Conservation (phyloP, 1,139 yeast species). For the Pichia inconspicua region DNA sequence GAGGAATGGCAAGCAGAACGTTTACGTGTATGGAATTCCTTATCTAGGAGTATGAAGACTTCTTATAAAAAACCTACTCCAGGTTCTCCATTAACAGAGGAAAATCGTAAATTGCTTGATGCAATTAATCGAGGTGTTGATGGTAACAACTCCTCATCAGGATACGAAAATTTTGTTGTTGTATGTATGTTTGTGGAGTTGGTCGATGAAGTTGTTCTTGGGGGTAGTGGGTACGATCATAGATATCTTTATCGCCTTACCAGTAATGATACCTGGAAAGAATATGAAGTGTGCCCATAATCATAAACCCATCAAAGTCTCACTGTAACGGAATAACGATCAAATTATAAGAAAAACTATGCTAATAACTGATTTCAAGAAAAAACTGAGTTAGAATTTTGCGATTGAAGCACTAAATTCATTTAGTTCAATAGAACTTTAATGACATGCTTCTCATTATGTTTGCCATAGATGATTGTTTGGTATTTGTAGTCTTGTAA, state of each 20-base stretch:
- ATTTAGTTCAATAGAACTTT: no score
- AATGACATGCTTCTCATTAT: neutral
- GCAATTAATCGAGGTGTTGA: slow-evolving; percentile 77
- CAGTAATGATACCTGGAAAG: slow-evolving; percentile 60
- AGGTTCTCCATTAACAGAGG: slow-evolving; percentile 49
- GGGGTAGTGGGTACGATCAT: slow-evolving; percentile 36
- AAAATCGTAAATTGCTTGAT: slow-evolving; percentile 51
- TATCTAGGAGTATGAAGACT: slow-evolving; percentile 53
- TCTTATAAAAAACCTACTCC: slow-evolving; percentile 71
- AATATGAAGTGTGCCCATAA: slow-evolving; percentile 69
- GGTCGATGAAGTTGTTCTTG: slow-evolving; percentile 65
- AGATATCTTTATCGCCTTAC: slow-evolving; percentile 46
- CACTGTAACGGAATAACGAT: neutral
- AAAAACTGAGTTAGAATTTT: no score
- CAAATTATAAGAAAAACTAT: neutral
- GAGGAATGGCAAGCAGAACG: slow-evolving; percentile 65
- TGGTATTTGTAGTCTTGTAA: neutral
- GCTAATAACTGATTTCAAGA: neutral
- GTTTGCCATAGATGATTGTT: neutral
- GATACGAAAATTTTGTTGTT: slow-evolving; percentile 61
- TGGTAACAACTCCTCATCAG: slow-evolving; percentile 54
- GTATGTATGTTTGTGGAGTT: slow-evolving; percentile 61
- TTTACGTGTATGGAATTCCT: slow-evolving; percentile 50
- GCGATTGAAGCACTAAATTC: neutral
- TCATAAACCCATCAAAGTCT: no score